A percentile compares a stretch with the other conserved stretches of the same genome.
phyloP scores from a whole-genome alignment of 169 alveolate species.

The Plasmodium cynomolgi region DNA sequence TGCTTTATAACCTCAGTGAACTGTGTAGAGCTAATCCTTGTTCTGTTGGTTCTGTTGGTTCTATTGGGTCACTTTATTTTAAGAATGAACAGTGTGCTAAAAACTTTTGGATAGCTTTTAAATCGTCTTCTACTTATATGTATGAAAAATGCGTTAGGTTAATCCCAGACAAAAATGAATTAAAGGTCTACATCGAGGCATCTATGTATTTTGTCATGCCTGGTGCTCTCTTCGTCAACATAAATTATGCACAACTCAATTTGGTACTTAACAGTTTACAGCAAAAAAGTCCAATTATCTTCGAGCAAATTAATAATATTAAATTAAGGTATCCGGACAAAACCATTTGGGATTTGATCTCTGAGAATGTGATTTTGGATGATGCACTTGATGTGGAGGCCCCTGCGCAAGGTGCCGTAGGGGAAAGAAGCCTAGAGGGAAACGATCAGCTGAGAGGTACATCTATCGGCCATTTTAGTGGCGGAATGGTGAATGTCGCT shows the following conservation, averaged over 20 bases:
- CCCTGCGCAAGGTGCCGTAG: background rate
- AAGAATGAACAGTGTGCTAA: constrained; percentile 60
- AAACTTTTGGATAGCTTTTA: constrained; percentile 27
- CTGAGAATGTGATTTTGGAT: background rate
- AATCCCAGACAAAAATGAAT: constrained; percentile 40
- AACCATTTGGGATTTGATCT: constrained; percentile 44
- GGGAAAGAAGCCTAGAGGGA: background rate
- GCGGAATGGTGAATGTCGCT: background rate
- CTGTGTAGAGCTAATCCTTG: constrained; percentile 2
- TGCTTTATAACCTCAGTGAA: background rate
- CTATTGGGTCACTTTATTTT: constrained; percentile 37
- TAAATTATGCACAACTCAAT: constrained; percentile 45
- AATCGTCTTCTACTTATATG: background rate
- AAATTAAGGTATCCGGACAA: background rate
- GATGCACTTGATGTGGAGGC: background rate
- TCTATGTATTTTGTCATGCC: constrained; percentile 18
- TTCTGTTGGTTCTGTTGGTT: constrained; percentile 2
- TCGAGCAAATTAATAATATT: background rate
- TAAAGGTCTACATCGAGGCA: constrained; percentile 65
- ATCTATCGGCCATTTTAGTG: background rate
- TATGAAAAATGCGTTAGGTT: constrained; percentile 10
- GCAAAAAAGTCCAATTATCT: background rate
- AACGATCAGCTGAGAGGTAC: background rate
- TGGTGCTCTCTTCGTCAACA: constrained; percentile 22
- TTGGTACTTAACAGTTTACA: constrained; percentile 16